Conservation (phyloP, 1,139 yeast genomes). For the Tardiomyces depauwii region DNA sequence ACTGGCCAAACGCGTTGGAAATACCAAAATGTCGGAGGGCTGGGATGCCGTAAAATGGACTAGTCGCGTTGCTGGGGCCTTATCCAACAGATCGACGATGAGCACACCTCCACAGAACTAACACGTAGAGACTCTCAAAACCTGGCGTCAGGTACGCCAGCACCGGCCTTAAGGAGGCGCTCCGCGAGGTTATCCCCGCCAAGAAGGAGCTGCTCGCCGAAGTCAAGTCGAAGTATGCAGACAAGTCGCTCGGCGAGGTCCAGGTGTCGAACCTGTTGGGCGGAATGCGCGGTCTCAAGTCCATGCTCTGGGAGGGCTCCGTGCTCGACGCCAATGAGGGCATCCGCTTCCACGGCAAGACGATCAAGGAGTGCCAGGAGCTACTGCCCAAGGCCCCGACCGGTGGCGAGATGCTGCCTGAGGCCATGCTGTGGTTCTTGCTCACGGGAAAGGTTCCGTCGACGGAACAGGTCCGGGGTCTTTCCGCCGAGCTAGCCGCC, state of each 20-base stretch:
- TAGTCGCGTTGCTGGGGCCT: too few relatives aligned
- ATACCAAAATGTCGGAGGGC: too few relatives aligned
- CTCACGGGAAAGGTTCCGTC: slow-evolving; percentile 87
- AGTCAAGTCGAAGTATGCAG: slow-evolving; percentile 78
- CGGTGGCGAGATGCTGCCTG: slow-evolving; percentile 56
- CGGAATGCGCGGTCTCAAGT: slow-evolving; percentile 45
- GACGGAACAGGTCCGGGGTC: slow-evolving; percentile 58
- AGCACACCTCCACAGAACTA: background rate
- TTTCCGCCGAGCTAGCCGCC: slow-evolving; percentile 76
- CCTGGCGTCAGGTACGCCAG: slow-evolving; percentile 17
- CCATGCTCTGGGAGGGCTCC: slow-evolving; percentile 45
- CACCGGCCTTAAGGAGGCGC: slow-evolving; percentile 62
- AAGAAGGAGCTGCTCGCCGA: slow-evolving; percentile 84
- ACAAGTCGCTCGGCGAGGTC: slow-evolving; percentile 85
- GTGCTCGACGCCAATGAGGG: slow-evolving; percentile 42
- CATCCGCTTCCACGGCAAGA: slow-evolving; percentile 42
- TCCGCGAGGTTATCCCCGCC: slow-evolving; percentile 84
- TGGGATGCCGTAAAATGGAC: too few relatives aligned
- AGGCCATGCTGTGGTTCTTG: slow-evolving; percentile 85
- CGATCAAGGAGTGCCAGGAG: slow-evolving; percentile 41
- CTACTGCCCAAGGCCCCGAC: slow-evolving; percentile 34
- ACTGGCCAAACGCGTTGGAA: too few relatives aligned
- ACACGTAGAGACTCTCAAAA: background rate
- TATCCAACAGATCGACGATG: too few relatives aligned
- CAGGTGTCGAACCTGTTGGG: slow-evolving; percentile 85